A percentile compares a stretch with the other conserved stretches of the same genome.
Evolutionary conservation across 2,329 filamentous ascomycete species (phyloP).

Genomic region (Phialophora macrospora): DNA sequence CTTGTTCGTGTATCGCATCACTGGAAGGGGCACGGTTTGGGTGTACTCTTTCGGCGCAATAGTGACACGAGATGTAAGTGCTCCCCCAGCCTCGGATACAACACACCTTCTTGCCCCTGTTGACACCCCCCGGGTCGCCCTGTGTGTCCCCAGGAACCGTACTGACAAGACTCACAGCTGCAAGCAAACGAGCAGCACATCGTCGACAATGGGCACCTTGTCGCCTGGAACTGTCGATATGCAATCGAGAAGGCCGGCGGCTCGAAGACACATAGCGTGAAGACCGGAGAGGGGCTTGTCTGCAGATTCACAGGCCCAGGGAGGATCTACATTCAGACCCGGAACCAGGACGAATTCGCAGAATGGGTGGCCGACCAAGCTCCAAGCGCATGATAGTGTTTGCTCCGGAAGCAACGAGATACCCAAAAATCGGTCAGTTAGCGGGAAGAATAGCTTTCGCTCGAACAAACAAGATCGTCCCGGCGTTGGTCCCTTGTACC

Average conservation of each 20-base stretch:
- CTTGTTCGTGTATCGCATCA: conserved; percentile 33
- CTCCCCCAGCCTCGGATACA: background rate
- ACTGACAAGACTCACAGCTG: conserved; percentile 18
- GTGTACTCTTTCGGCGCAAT: conserved; percentile 31
- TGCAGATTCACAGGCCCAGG: conserved; percentile 35
- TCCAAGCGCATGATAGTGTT: background rate
- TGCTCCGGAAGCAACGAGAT: background rate
- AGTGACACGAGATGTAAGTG: conserved; percentile 31
- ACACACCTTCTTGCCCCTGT: background rate
- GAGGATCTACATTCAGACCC: conserved; percentile 35
- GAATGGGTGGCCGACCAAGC: conserved; percentile 17
- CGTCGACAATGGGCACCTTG: conserved; percentile 34
- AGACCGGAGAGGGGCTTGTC: conserved; percentile 31
- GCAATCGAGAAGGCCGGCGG: conserved; percentile 31
- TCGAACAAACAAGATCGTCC: background rate
- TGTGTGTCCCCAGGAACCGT: background rate
- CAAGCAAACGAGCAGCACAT: conserved; percentile 33
- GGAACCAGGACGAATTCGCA: conserved; percentile 33
- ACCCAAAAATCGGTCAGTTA: background rate
- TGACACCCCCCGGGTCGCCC: background rate
- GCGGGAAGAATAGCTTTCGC: background rate
- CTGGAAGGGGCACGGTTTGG: conserved; percentile 31
- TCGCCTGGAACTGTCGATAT: conserved; percentile 34
- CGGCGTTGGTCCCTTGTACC: background rate
- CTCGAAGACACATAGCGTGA: conserved; percentile 23